Base-by-base conservation (phyloP, 139 green algal genomes). In the Tetraselmis striata region DNA sequence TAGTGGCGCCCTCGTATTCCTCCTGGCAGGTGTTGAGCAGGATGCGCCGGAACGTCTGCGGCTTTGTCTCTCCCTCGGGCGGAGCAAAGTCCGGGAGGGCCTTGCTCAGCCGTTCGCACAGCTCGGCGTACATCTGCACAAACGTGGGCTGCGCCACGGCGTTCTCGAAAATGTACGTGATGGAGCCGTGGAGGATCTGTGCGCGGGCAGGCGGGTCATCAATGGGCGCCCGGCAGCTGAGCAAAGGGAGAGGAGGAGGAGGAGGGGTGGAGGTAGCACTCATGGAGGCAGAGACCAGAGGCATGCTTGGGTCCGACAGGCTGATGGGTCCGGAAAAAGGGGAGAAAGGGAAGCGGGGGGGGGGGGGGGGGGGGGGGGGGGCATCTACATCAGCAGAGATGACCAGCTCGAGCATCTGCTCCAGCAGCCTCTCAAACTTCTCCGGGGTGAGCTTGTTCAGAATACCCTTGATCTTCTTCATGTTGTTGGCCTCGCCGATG, bases 371-470 rank as follows among this genome's bases (percentile, higher is more conserved):
- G n/a, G n/a, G n/a, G n/a, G n/a, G n/a, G n/a, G n/a, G n/a, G n/a
- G n/a, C n/a, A n/a, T 78, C 59, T 23, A 27, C 85, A 32, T 92
- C 89, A 29, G 88, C 85, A 28, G 59, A 93, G 32, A 84, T 93
- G 80, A 98, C 90, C n/a, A 95, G 84, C 76, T 90, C 88, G 59
- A 97, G 85, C 78, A 98, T 86, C 90, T 97, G 95, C 2, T 87
- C 76, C 59, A 95, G 86, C 84, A 98, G 90, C 1, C 92, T 90
- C 32, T 99, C 97, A 87, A 98, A 99, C 87, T 99, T 99, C 86
- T 99, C 94, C 0, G 97, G 97, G 29, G 97, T 99, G 77, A 99
- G 94, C 93, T 99, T 99, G 93, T 99, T 99, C 32, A 99, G 92
- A 1, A 99, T 95, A 80, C 93, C 94, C 92, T 98, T 99, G 45